Evolutionary conservation across 352 stramenopile species (phyloP), one percentile per base, ranked within the genome.

Genomic region (Phytophthora citrophthora): DNA sequence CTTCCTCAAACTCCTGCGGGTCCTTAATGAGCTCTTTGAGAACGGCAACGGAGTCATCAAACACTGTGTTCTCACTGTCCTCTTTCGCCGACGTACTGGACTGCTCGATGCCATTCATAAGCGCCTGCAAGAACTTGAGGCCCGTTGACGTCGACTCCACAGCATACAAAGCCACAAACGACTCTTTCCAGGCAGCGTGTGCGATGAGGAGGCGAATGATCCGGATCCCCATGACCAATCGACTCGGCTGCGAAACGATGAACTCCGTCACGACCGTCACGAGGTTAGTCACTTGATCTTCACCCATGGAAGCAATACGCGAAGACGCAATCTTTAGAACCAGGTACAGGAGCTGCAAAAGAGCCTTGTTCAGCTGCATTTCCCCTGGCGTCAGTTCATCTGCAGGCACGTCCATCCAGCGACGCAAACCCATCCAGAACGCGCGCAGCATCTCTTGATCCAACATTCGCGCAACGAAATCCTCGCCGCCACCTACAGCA

Each of bases 201-300:
- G 65, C 59, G 36, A 91, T 88, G 8, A 93, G 77, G n/a, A 93
- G 67, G n/a, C 85, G 81, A n/a, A 91, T 79, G 36, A 93, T 89
- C 27, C 81, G 71, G 43, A 93, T 76, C 1, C 81, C 79, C 54
- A 83, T 80, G 8, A 76, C 70, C 52, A 90, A 59, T 2, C 78
- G 77, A 29, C 77, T 73, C 13, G 73, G 69, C 48, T 86, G 63
- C 1, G 72, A 74, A 13, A 92, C 79, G 8, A 90, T 77, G 57
- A 90, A 91, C 38, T 93, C 81, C 0, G 81, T 92, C 41, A 91
- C 79, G 39, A 89, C 73, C 15, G 76, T 83, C 23, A 93, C 73
- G 13, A 95, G 68, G 26, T 76, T 86, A 18, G 69, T 80, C 5
- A 91, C 73, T 57, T 93, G 76, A 26, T 91, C 79, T 29, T 82